These are phyloP conservation scores for Podospora didyma DNA, from an alignment of 495 filamentous ascomycete genomes.

Conservation along the genomic window DNA sequence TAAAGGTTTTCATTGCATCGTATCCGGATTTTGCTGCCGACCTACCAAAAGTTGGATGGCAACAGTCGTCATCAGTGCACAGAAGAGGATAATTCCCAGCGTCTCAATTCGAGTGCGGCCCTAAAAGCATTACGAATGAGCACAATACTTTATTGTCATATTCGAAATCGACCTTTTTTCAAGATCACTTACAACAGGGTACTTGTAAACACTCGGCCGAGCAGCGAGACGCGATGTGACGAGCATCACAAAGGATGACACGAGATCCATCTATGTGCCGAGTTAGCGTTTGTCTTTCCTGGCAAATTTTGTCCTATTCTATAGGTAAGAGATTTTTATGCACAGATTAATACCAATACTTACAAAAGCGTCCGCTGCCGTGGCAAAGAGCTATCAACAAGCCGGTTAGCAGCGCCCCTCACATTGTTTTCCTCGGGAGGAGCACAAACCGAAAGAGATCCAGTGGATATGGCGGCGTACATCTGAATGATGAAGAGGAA, in stretches of 20 bases:
- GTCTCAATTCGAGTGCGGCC: constrained; percentile 53
- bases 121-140: constrained; percentile 26
- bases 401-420: constrained; percentile 9
- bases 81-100: constrained; percentile 56
- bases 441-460: constrained; percentile 43
- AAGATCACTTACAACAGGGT: constrained; percentile 41
- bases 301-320: neutral
- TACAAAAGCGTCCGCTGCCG: constrained; percentile 54
- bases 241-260: constrained; percentile 54
- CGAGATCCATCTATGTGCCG: constrained; percentile 48
- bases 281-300: constrained; percentile 17
- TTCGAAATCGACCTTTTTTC: neutral
- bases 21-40: neutral
- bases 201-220: constrained; percentile 52
- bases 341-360: no score
- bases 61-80: constrained; percentile 55
- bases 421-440: neutral
- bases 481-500: constrained; percentile 55
- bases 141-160: neutral
- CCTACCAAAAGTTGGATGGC: constrained; percentile 49
- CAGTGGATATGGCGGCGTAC: constrained; percentile 54
- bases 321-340: no score
- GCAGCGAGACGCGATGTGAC: constrained; percentile 48
- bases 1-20: neutral
- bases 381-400: constrained; percentile 48